Evolutionary conservation across 305 asterid genomes (phyloP).

Genomic region (Fraxinus velutina): DNA sequence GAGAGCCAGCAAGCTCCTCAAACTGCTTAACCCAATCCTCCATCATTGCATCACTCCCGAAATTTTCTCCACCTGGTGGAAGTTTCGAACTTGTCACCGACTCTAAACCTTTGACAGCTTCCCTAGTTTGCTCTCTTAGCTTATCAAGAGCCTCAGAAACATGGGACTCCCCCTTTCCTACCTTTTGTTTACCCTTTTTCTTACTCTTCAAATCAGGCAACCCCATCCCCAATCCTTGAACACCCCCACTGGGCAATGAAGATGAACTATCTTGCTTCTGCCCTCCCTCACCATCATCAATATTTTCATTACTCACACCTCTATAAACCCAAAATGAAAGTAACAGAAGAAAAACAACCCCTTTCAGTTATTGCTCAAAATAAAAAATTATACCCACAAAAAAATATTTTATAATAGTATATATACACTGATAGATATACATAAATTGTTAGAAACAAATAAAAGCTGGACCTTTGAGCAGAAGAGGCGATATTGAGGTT

Average conservation of each 20-base stretch:
- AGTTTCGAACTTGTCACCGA: conserved; percentile 55
- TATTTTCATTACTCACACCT: conserved; percentile 28
- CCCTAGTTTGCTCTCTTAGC: conserved; percentile 86
- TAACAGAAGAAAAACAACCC: conserved; percentile 3
- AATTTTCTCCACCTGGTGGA: conserved; percentile 38
- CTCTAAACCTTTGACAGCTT: conserved; percentile 85
- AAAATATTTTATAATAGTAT: background rate
- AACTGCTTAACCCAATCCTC: conserved; percentile 98
- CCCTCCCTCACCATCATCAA: conserved; percentile 31
- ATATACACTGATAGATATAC: background rate
- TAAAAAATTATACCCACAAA: conserved; percentile 10
- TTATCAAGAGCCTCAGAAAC: conserved; percentile 86
- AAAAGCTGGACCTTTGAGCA: conserved; percentile 55
- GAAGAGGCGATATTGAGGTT: conserved; percentile 72
- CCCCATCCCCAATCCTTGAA: conserved; percentile 90
- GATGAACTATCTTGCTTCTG: conserved; percentile 45
- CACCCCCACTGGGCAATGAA: conserved; percentile 36
- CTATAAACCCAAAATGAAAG: conserved; percentile 32
- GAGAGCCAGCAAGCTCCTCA: conserved; percentile 90
- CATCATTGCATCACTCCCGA: conserved; percentile 76
- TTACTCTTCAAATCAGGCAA: conserved; percentile 84
- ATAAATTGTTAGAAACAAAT: background rate
- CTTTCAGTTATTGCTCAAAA: conserved; percentile 14
- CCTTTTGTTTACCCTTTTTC: conserved; percentile 84
- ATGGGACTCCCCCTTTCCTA: conserved; percentile 58